phyloP scores from a whole-genome alignment of 306 rosid genomes.

The Sophora flavescens region DNA sequence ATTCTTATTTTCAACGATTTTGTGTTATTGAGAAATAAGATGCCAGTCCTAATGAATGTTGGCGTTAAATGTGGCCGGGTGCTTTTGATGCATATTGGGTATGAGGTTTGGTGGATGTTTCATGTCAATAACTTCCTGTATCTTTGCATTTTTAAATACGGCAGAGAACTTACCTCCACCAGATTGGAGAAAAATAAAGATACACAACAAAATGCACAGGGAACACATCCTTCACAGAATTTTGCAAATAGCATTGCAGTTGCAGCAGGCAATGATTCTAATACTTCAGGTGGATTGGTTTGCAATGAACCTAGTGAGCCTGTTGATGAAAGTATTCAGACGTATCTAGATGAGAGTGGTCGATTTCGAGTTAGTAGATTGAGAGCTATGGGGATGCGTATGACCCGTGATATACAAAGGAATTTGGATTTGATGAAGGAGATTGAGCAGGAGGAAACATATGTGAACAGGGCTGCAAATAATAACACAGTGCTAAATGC shows the following conservation, averaged over 20 bases:
- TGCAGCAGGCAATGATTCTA: constrained; percentile 53
- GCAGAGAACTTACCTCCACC: constrained; percentile 74
- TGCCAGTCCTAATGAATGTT: constrained; percentile 13
- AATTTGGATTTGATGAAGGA: constrained; percentile 97
- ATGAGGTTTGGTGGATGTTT: constrained; percentile 33
- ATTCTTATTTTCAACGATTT: constrained; percentile 36
- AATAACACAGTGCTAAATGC: constrained; percentile 37
- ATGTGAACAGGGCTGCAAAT: constrained; percentile 45
- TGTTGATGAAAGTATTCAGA: constrained; percentile 78
- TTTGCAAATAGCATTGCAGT: constrained; percentile 44
- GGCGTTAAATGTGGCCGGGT: constrained; percentile 4
- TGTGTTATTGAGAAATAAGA: constrained; percentile 24
- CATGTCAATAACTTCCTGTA: constrained; percentile 29
- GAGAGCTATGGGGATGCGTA: constrained; percentile 93
- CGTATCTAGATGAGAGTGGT: constrained; percentile 88
- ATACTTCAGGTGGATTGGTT: constrained; percentile 50
- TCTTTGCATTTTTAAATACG: constrained; percentile 43
- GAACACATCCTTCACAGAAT: constrained; percentile 53
- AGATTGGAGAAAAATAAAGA: constrained; percentile 59
- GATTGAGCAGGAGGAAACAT: constrained; percentile 69
- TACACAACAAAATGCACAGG: constrained; percentile 49
- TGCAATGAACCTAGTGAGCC: constrained; percentile 49
- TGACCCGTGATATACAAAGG: constrained; percentile 96
- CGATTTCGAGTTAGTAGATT: constrained; percentile 81
- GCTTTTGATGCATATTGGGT: constrained; percentile 23